Evolutionary conservation across 106 monocot genomes (phyloP), one percentile per base, ranked within the genome.

Genomic region (Triglochin maritima): DNA sequence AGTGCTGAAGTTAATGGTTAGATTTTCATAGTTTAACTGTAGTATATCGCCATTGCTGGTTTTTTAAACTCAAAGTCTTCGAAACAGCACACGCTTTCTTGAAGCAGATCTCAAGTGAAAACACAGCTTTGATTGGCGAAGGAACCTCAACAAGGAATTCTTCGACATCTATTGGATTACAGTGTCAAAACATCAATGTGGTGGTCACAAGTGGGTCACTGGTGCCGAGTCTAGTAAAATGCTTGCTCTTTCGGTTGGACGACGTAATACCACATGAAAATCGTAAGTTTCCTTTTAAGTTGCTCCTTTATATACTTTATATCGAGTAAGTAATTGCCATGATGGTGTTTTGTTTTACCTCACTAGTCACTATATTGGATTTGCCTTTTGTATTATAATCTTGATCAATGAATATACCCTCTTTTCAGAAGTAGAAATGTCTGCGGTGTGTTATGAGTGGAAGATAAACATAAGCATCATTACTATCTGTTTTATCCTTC

Each of bases 141-240:
- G 59, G 46, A 64, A 29, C 12, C 3, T 73, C 77, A 58, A 57
- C 78, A 50, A 58, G 73, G 50, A 61, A 15, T 55, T 2, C 71
- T 50, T 13, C 80, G 50, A 58, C 10, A 41, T 65, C 68, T 47
- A 45, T 50, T 12, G 64, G 29, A 55, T 61, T 15, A 10, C 83
- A 79, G 50, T 66, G 73, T 50, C 51, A 74, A 75, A 76, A 72
- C 55, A 76, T 87, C 45, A 89, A 87, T 66, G 64, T 89, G 60
- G 71, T 94, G 57, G 94, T 94, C 77, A 94, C 94, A 44, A 87
- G 82, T 43, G 94, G 94, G 43, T 87, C 87, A 2, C 64, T 94
- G 76, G 81, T 94, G 69, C 94, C 94, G 5, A 94, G 86, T 68
- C 82, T 94, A 57, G 94, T 76, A 50, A 94, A 94, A 76, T 94